Evolutionary conservation across 2,329 filamentous ascomycete genomes (phyloP).

Genomic region (Calonectria pseudoreteaudii): DNA sequence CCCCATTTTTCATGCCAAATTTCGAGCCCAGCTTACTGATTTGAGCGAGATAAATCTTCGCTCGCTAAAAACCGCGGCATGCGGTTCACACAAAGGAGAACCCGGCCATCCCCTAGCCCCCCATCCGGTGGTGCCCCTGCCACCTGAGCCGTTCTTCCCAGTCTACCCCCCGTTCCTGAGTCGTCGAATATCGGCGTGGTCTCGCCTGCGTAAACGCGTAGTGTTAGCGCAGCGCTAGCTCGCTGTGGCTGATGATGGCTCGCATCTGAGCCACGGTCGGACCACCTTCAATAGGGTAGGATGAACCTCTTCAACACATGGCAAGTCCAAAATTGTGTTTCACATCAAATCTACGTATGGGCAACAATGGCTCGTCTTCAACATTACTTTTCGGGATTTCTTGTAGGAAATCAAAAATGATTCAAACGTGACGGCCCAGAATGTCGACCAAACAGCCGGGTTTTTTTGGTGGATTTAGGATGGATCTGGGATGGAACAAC

Average conservation of each 20-base stretch:
- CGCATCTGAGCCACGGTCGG: background rate
- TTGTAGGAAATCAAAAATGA: background rate
- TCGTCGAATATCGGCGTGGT: background rate
- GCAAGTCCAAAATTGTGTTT: background rate
- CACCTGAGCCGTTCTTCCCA: background rate
- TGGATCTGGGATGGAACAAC: too few species aligned
- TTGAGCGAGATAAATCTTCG: too few species aligned
- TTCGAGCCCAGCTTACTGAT: background rate
- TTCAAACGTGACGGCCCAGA: background rate
- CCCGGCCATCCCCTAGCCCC: background rate
- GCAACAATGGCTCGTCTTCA: background rate
- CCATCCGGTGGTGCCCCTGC: background rate
- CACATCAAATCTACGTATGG: background rate
- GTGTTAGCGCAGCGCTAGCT: background rate
- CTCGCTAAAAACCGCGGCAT: background rate
- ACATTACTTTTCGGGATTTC: background rate
- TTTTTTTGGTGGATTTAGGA: too few species aligned
- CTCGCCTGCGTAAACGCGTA: background rate
- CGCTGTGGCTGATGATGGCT: background rate
- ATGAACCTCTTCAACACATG: background rate
- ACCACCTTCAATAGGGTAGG: background rate
- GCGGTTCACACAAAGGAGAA: background rate
- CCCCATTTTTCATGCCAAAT: background rate
- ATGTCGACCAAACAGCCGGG: background rate
- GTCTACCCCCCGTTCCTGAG: background rate